Percentiles rank a stretch among this genome's conserved stretches.
phyloP scores from a whole-genome alignment of 2,329 filamentous ascomycete species.

The Colletotrichum lindemuthianum region DNA sequence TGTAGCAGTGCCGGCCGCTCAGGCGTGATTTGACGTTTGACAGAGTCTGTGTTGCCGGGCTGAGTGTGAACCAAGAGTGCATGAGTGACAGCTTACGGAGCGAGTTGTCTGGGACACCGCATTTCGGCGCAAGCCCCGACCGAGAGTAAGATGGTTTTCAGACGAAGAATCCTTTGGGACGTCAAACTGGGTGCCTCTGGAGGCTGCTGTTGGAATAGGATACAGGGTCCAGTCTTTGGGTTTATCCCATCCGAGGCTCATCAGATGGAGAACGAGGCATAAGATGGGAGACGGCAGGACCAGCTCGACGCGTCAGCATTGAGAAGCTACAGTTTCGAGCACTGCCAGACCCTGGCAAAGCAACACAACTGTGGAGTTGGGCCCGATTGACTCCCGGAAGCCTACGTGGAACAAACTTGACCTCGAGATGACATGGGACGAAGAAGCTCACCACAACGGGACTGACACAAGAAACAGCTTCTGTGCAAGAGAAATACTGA shows the following conservation, averaged over 20 bases:
- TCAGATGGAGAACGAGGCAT: slow-evolving; percentile 13
- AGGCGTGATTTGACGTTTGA: no score
- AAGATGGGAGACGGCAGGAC: neutral
- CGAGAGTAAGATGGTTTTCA: neutral
- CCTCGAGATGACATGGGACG: slow-evolving; percentile 21
- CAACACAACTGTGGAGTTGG: neutral
- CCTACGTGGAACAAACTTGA: slow-evolving; percentile 19
- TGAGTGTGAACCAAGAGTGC: neutral
- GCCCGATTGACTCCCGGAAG: neutral
- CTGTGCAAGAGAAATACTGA: neutral
- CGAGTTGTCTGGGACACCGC: no score
- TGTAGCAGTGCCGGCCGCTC: neutral
- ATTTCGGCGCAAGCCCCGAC: no score
- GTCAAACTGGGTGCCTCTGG: neutral
- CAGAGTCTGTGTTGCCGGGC: neutral
- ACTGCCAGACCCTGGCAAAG: neutral
- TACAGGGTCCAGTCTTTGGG: neutral
- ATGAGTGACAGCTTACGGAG: no score
- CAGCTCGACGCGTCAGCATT: slow-evolving; percentile 8
- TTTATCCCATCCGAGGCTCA: neutral
- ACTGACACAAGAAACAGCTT: neutral
- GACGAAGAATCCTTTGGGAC: neutral
- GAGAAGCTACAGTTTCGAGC: neutral
- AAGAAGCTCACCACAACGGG: slow-evolving; percentile 14
- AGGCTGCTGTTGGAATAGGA: neutral